Conservation (phyloP, 495 filamentous ascomycete genomes). For the Achaetomiella virescens region DNA sequence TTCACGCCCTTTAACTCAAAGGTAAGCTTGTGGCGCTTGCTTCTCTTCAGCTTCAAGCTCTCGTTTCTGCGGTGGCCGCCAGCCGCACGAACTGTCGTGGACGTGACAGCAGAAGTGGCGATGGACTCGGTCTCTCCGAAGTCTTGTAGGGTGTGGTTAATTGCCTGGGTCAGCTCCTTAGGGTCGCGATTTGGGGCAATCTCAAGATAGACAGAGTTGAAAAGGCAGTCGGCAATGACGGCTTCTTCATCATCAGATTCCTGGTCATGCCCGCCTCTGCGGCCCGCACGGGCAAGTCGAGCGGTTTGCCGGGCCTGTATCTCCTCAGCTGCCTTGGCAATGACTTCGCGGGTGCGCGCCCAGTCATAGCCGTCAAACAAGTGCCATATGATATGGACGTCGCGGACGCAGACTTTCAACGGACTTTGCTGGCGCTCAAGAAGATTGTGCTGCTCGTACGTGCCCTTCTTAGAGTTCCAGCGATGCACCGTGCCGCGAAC, state of each 20-base stretch:
- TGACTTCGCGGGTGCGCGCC: slow-evolving; percentile 77
- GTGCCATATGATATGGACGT: slow-evolving; percentile 96
- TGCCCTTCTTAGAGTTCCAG: slow-evolving; percentile 70
- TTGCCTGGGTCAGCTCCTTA: slow-evolving; percentile 67
- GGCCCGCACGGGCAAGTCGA: slow-evolving; percentile 47
- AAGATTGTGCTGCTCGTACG: slow-evolving; percentile 60
- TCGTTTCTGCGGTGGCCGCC: slow-evolving; percentile 43
- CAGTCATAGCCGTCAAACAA: slow-evolving; percentile 98
- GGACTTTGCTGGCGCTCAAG: slow-evolving; percentile 60
- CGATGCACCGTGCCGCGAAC: slow-evolving; percentile 64
- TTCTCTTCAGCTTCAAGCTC: slow-evolving; percentile 70
- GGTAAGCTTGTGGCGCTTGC: slow-evolving; percentile 88
- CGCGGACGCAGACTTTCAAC: slow-evolving; percentile 68
- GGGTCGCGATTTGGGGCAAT: slow-evolving; percentile 83
- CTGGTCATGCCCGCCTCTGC: slow-evolving; percentile 43
- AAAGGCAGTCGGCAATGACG: slow-evolving; percentile 89
- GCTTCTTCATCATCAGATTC: slow-evolving; percentile 71
- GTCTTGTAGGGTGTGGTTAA: slow-evolving; percentile 85
- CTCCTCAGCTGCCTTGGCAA: slow-evolving; percentile 77
- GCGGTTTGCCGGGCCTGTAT: slow-evolving; percentile 78
- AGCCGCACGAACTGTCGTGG: slow-evolving; percentile 50
- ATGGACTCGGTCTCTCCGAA: slow-evolving; percentile 82
- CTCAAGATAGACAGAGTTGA: slow-evolving; percentile 98
- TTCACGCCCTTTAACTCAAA: slow-evolving; percentile 87
- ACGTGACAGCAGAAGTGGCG: slow-evolving; percentile 62